phyloP scores from a whole-genome alignment of 192 early-diverging fungal species.

The Bifiguratus adelaidae region DNA sequence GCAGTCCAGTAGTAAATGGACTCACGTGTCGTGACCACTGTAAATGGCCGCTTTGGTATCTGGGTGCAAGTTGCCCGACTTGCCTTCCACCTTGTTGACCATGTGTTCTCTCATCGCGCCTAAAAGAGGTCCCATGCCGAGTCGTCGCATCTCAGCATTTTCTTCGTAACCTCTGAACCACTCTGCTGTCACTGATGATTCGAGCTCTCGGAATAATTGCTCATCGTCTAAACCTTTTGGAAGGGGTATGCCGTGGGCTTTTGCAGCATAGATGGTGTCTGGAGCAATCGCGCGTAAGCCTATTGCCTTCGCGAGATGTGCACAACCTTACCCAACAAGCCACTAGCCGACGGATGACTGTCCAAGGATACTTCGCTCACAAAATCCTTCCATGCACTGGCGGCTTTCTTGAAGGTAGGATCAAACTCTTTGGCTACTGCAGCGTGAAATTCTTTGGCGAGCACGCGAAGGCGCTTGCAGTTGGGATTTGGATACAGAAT shows the following conservation, averaged over 20 bases:
- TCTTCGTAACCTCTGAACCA: constrained; percentile 20
- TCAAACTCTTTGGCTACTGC: constrained; percentile 7
- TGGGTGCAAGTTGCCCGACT: constrained; percentile 3
- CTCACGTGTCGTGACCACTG: constrained; percentile 28
- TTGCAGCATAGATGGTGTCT: constrained; percentile 20
- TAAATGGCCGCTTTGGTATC: constrained; percentile 21
- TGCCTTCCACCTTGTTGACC: constrained; percentile 8
- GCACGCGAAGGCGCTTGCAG: constrained; percentile 10
- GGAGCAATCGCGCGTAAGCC: background rate
- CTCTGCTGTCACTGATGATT: constrained; percentile 13
- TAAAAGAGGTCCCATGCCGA: constrained; percentile 20
- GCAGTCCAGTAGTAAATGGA: background rate
- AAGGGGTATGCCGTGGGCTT: constrained; percentile 15
- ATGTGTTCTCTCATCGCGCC: constrained; percentile 23
- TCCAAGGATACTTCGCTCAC: constrained; percentile 16
- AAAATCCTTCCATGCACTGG: constrained; percentile 9
- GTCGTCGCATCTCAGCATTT: constrained; percentile 12
- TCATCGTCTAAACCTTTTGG: constrained; percentile 15
- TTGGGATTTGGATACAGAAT: constrained; percentile 23
- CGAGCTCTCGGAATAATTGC: constrained; percentile 7
- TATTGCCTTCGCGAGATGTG: background rate
- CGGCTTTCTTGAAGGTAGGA: constrained; percentile 7
- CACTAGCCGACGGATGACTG: constrained; percentile 24
- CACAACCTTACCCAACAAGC: constrained; percentile 16
- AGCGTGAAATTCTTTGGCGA: constrained; percentile 13